phyloP scores from a whole-genome alignment of 2,329 filamentous ascomycete genomes.

The Aspergillus alliaceus region DNA sequence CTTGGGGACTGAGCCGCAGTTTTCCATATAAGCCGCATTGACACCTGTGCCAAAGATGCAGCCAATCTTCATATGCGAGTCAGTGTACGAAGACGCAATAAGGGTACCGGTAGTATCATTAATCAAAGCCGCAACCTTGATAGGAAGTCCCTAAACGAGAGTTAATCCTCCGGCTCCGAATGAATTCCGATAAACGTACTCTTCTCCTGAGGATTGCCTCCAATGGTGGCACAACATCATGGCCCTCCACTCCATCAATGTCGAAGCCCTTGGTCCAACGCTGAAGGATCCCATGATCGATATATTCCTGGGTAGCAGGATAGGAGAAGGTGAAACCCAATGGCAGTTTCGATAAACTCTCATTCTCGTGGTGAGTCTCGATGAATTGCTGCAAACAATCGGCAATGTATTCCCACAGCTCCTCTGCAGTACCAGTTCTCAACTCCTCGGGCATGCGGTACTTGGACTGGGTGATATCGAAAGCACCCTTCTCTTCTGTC shows the following conservation, averaged over 20 bases:
- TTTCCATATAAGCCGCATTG: slow-evolving; percentile 97
- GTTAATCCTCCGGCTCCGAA: slow-evolving; percentile 13
- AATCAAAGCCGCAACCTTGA: slow-evolving; percentile 89
- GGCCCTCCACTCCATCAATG: slow-evolving; percentile 84
- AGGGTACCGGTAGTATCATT: slow-evolving; percentile 98
- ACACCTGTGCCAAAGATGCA: slow-evolving; percentile 98
- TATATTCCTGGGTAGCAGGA: slow-evolving; percentile 87
- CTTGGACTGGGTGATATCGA: slow-evolving; percentile 94
- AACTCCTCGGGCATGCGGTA: slow-evolving; percentile 93
- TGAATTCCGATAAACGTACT: slow-evolving; percentile 45
- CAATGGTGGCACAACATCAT: slow-evolving; percentile 87
- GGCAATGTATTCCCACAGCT: slow-evolving; percentile 93
- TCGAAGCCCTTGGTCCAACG: slow-evolving; percentile 98
- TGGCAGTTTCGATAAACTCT: slow-evolving; percentile 63
- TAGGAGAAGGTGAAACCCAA: slow-evolving; percentile 97
- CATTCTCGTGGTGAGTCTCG: slow-evolving; percentile 73
- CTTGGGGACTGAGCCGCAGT: slow-evolving; percentile 88
- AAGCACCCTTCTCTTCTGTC: slow-evolving; percentile 82
- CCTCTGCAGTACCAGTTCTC: slow-evolving; percentile 78
- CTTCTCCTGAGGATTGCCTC: slow-evolving; percentile 72
- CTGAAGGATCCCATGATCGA: slow-evolving; percentile 88
- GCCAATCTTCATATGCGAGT: slow-evolving; percentile 86
- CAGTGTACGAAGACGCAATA: slow-evolving; percentile 96
- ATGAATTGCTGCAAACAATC: slow-evolving; percentile 91
- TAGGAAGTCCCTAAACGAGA: slow-evolving; percentile 69